Evolutionary conservation across 169 alveolate species (phyloP).

Genomic region (Plasmodium blacklocki): DNA sequence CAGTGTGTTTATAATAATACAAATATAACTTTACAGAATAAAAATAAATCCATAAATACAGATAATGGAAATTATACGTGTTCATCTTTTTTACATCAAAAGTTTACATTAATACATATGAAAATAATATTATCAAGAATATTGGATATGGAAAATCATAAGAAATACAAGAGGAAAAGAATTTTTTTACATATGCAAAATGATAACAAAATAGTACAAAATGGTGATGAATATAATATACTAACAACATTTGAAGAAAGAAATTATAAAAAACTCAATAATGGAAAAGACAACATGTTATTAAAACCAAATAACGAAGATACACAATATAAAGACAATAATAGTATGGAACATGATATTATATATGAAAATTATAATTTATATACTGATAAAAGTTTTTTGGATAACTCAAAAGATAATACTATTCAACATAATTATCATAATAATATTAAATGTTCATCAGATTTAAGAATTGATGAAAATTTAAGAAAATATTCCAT

Average conservation of each 20-base stretch:
- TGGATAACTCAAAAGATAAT: no score
- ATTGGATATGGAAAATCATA: conserved; percentile 2
- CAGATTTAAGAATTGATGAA: background rate
- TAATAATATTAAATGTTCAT: no score
- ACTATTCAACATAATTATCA: no score
- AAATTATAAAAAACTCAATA: no score
- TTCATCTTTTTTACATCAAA: conserved; percentile 56
- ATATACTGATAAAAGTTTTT: background rate
- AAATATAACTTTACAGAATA: background rate
- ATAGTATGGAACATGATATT: background rate
- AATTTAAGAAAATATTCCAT: conserved; percentile 4
- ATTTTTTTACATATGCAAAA: conserved; percentile 1
- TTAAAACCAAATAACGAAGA: background rate
- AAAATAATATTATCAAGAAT: conserved; percentile 36
- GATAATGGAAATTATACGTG: conserved; percentile 23
- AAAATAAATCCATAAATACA: background rate
- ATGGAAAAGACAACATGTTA: background rate
- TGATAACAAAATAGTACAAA: background rate
- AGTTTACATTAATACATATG: conserved; percentile 58
- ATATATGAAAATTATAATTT: background rate
- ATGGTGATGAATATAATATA: background rate
- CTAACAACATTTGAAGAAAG: no score
- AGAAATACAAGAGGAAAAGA: background rate
- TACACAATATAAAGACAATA: background rate
- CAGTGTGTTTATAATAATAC: conserved; percentile 43